Evolutionary conservation across 371 early-diverging fungal species (phyloP), one percentile per base, ranked within the genome.

Genomic region (Basidiobolus meristosporus): DNA sequence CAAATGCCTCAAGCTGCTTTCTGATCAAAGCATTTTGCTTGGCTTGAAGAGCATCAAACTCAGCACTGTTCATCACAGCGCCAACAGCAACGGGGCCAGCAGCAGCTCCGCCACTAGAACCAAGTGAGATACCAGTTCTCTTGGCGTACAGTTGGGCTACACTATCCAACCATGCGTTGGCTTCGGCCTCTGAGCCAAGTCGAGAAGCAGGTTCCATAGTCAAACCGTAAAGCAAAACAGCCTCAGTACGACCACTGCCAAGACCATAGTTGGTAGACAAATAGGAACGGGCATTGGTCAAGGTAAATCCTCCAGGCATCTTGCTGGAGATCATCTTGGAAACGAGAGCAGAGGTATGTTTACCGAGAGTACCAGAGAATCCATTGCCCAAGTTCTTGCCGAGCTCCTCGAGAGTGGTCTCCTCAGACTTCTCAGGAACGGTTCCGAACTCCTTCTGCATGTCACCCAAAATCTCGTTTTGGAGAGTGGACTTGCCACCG

Each of bases 391-490:
- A 59, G 1, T 70, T 61, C 19, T 70, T 60, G 36, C 75, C 76
- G 16, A 93, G 75, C 48, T 93, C 95, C 39, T 69, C 63, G 38
- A 91, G 62, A 20, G 91, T 80, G 12, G 77, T 66, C 54, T 93
- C 95, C 53, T 93, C 92, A 39, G 89, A 70, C 63, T 87, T 89
- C 56, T 90, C 91, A 19, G 90, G 26, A 87, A 51, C 57, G 46
- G 71, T 73, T 40, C 77, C 77, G 60, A 93, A 90, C 60, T 93
- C 91, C 51, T 85, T 87, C 52, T 82, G 84, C 38, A 91, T 63
- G 58, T 91, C 91, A 63, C 90, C 92, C 29, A 93, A 65, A 38
- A 93, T 91, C 58, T 93, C 93, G 60, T 92, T 93, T 54, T 91
- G 95, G 42, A 95, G 70, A 18, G 95, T 95, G 5, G 85, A 84